Evolutionary conservation across 257 asterid species (phyloP).

Genomic region (Plantago major): DNA sequence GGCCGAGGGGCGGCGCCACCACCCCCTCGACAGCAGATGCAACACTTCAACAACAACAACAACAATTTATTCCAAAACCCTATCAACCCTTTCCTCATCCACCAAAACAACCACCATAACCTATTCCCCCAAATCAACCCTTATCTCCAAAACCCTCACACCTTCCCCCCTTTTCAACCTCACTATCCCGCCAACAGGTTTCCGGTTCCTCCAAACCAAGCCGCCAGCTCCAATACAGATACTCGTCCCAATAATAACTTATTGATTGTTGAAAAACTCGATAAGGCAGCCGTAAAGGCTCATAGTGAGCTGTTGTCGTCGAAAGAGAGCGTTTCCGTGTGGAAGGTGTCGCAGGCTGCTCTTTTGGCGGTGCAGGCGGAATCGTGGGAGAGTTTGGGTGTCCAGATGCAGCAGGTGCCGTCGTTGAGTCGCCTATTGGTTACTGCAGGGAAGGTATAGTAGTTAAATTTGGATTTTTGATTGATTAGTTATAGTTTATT

Average conservation of each 20-base stretch:
- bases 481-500: not conserved
- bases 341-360: constrained; percentile 86
- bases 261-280: constrained; percentile 41
- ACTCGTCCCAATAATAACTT: constrained; percentile 26
- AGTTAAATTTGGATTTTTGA: not conserved
- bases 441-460: constrained; percentile 71
- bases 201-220: constrained; percentile 18
- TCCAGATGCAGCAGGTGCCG: constrained; percentile 78
- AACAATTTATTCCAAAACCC: constrained; percentile 31
- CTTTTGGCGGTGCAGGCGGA: constrained; percentile 46
- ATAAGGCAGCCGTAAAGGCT: constrained; percentile 54
- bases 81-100: constrained; percentile 18
- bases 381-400: constrained; percentile 86
- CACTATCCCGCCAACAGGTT: constrained; percentile 25
- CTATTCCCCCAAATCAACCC: constrained; percentile 28
- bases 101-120: constrained; percentile 22
- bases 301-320: constrained; percentile 39
- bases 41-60: constrained; percentile 16
- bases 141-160: constrained; percentile 45
- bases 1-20: no score
- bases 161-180: constrained; percentile 28
- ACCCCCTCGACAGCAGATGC: constrained; percentile 31
- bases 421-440: constrained; percentile 46
- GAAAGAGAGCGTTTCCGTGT: constrained; percentile 54
- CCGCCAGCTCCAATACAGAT: constrained; percentile 5